Evolutionary conservation across 768 basidiomycete species (phyloP), one percentile per base, ranked within the genome.

Genomic region (Mycena alexandri): DNA sequence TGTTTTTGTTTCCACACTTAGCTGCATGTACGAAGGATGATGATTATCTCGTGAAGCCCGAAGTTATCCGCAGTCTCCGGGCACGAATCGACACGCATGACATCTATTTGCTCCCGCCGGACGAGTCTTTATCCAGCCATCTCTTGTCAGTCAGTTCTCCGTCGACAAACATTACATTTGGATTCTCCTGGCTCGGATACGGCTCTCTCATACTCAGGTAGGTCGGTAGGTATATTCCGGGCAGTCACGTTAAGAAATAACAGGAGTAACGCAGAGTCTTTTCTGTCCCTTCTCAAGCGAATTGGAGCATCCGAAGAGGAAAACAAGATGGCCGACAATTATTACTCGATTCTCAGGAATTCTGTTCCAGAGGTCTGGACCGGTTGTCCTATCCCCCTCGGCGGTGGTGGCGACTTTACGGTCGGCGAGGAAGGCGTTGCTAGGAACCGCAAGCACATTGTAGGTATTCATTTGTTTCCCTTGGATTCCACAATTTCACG

Each of bases 291-390:
- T 47, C 74, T 90, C 69, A 63, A 78, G 5, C 59, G 59, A 19
- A 75, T 90, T 41, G 80, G 85, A 41, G 75, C 82, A 43, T 80
- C 86, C 0, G 75, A 81, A 5, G 86, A 87, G 42, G 84, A 89
- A 68, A 77, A 82, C 71, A 82, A 84, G 69, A 91, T 90, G 89
- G 88, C 90, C 5, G 91, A 92, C 73, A 92, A 92, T 67, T 90
- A 90, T 70, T 92, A 85, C 72, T 81, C 89, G 1, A 78, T 92
- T 55, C 75, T 91, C 52, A 80, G 78, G 61, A 91, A 90, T 73
- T 76, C 75, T 21, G 72, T 85, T 44, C 85, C 89, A 2, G 88
- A 90, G 73, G 76, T 84, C 12, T 91, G 90, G 89, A 85, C 90
- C 61, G 87, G 89, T 68, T 84, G 87, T 67, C 86, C 86, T n/a